These are phyloP conservation scores for Tricholoma flavovirens DNA, from an alignment of 768 basidiomycete genomes.

Conservation along the genomic window DNA sequence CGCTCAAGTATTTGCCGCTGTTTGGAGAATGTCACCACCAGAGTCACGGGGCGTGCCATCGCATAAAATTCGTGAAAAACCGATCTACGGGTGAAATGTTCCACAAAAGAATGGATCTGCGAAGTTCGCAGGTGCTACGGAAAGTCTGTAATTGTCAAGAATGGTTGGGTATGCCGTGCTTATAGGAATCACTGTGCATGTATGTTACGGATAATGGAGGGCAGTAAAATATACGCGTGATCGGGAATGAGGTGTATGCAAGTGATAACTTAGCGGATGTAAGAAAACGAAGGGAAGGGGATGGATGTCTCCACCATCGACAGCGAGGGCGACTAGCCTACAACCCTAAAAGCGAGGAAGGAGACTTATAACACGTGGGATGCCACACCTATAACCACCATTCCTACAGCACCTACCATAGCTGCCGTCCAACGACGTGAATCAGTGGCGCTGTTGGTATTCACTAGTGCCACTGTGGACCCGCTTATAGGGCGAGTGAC, in stretches of 20 bases:
- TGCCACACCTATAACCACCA: slow-evolving; percentile 23
- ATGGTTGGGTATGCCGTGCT: slow-evolving; percentile 19
- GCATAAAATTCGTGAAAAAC: not conserved
- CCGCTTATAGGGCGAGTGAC: slow-evolving; percentile 21
- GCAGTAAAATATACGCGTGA: slow-evolving; percentile 2
- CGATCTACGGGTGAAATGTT: slow-evolving; percentile 11
- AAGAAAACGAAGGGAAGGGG: not conserved
- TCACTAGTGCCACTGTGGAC: slow-evolving; percentile 9
- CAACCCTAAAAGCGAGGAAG: not conserved
- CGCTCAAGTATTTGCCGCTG: not conserved
- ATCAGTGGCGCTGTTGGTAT: slow-evolving; percentile 20
- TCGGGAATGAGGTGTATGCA: slow-evolving; percentile 8
- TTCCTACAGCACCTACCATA: slow-evolving; percentile 22
- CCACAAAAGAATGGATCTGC: slow-evolving; percentile 7
- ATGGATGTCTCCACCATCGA: slow-evolving; percentile 5
- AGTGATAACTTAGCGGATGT: slow-evolving; percentile 12
- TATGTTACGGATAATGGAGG: slow-evolving; percentile 5
- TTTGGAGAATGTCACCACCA: not conserved
- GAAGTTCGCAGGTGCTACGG: not conserved
- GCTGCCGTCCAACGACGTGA: slow-evolving; percentile 19
- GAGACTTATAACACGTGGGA: slow-evolving; percentile 25
- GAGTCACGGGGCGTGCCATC: not conserved
- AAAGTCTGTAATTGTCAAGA: slow-evolving; percentile 8
- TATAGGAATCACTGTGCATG: slow-evolving; percentile 8
- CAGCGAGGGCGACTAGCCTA: slow-evolving; percentile 10